Percentiles rank a stretch among this genome's conserved stretches.
Conservation (phyloP, 345 rosid species). For the Viola odorata region DNA sequence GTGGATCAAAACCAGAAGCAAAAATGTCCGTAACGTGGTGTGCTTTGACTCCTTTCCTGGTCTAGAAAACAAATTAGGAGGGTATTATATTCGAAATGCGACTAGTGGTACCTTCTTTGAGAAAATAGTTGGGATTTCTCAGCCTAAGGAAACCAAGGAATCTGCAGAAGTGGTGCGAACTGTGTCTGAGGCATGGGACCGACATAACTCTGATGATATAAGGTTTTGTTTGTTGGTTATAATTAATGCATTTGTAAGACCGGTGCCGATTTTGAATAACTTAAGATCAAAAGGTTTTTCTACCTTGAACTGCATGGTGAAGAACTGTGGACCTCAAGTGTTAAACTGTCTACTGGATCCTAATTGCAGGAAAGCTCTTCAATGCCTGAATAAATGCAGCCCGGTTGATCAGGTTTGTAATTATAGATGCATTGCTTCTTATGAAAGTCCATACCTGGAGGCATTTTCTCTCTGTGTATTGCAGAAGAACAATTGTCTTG, state of each 20-base stretch:
- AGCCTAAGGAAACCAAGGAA: slow-evolving; percentile 31
- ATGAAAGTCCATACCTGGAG: slow-evolving; percentile 79
- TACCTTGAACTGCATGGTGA: slow-evolving; percentile 75
- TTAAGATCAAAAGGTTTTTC: slow-evolving; percentile 86
- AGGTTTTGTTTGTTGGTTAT: slow-evolving; percentile 75
- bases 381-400: slow-evolving; percentile 84
- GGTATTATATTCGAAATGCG: slow-evolving; percentile 35
- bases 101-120: slow-evolving; percentile 25
- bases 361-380: slow-evolving; percentile 81
- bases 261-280: slow-evolving; percentile 66
- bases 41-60: slow-evolving; percentile 53
- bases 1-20: slow-evolving; percentile 50
- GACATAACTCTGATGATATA: slow-evolving; percentile 76
- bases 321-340: slow-evolving; percentile 81
- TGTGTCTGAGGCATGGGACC: slow-evolving; percentile 75
- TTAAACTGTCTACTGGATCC: slow-evolving; percentile 81
- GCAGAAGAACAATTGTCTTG: slow-evolving; percentile 83
- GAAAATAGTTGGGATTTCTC: slow-evolving; percentile 26
- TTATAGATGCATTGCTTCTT: slow-evolving; percentile 85
- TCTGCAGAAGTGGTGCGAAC: slow-evolving; percentile 49
- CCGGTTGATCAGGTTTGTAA: slow-evolving; percentile 94
- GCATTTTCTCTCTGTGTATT: slow-evolving; percentile 83
- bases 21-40: slow-evolving; percentile 44
- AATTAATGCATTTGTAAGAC: slow-evolving; percentile 78
- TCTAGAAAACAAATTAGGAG: slow-evolving; percentile 58